Percentiles rank a stretch among this genome's conserved stretches.
Evolutionary conservation across 306 rosid genomes (phyloP).

Genomic region (Begonia masoniana): DNA sequence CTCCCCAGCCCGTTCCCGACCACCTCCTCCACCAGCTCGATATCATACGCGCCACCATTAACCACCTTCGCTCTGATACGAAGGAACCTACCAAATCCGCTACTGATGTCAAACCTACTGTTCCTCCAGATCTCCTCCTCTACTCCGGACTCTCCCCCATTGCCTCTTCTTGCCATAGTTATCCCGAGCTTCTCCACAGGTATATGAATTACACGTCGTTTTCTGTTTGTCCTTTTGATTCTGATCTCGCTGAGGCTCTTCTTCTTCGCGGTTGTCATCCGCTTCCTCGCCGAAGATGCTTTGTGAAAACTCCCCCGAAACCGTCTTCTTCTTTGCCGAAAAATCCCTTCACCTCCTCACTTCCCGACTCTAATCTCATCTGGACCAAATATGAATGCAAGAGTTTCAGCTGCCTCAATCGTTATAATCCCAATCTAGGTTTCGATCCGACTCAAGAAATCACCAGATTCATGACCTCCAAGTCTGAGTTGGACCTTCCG

Average conservation of each 20-base stretch:
- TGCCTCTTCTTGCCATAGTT: slow-evolving; percentile 68
- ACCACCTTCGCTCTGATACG: slow-evolving; percentile 31
- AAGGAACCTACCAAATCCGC: not conserved
- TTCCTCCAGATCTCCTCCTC: slow-evolving; percentile 70
- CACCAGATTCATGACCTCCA: slow-evolving; percentile 26
- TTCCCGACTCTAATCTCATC: slow-evolving; percentile 41
- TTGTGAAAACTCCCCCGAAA: slow-evolving; percentile 53
- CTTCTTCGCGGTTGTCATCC: slow-evolving; percentile 91
- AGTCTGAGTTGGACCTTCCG: slow-evolving; percentile 73
- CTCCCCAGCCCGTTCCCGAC: slow-evolving; percentile 54
- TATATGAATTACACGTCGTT: slow-evolving; percentile 74
- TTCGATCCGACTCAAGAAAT: slow-evolving; percentile 36
- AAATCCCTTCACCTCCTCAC: slow-evolving; percentile 39
- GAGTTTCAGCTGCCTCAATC: slow-evolving; percentile 52
- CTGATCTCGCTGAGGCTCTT: slow-evolving; percentile 53
- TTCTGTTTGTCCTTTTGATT: slow-evolving; percentile 57
- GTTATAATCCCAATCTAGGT: slow-evolving; percentile 45
- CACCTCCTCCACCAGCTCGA: slow-evolving; percentile 73
- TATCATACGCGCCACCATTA: slow-evolving; percentile 93
- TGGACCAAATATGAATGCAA: slow-evolving; percentile 71
- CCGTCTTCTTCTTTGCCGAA: slow-evolving; percentile 40
- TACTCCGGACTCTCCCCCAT: slow-evolving; percentile 65
- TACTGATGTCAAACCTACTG: slow-evolving; percentile 10
- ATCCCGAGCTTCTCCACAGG: slow-evolving; percentile 68
- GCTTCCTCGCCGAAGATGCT: slow-evolving; percentile 94